Base-by-base conservation (phyloP, 192 early-diverging fungal genomes). In the Gamsiella multidivaricata region DNA sequence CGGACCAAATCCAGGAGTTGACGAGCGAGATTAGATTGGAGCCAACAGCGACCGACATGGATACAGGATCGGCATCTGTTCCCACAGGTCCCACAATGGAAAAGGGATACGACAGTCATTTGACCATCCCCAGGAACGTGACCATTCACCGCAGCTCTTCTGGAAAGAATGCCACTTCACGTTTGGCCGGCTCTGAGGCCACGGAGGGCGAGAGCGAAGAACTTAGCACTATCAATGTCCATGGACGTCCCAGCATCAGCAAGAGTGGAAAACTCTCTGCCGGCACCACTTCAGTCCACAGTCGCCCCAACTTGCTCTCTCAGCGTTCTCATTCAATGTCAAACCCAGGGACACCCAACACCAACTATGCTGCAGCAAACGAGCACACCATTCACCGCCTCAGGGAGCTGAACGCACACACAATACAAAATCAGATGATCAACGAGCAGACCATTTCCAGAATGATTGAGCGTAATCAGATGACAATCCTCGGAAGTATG, bases 381-480 rank as follows among this genome's bases (percentile, higher is more conserved):
- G 82, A 73, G 23, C 65, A 69, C 14, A 87, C 87, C 3, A 89
- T 90, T 43, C 67, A 71, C 49, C 83, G 84, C 32, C 79, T 88
- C 18, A 83, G 84, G 32, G 85, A 87, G 28, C 28, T 81, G 49
- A 90, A 90, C 57, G 64, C 81, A 8, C 80, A 84, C 36, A 85
- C 85, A 17, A 79, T 87, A 25, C 88, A 91, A 61, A 85, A 82
- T 42, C 53, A 81, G 5, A 84, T 85, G 59, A 52, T 91, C 46
- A 93, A 88, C 57, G 91, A 92, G 65, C 85, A 84, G 20, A 91
- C 91, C 1, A 91, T 92, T 26, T 89, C 91, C 14, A 87, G 87
- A 60, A 85, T 90, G 66, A 92, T 92, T 73, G 91, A 92, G 65
- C 80, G 86, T 25, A 85, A 87, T 52, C 88, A 91, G 47, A 61